phyloP scores from a whole-genome alignment of 148 eudicot species.

The Vaccinium macrocarpon region DNA sequence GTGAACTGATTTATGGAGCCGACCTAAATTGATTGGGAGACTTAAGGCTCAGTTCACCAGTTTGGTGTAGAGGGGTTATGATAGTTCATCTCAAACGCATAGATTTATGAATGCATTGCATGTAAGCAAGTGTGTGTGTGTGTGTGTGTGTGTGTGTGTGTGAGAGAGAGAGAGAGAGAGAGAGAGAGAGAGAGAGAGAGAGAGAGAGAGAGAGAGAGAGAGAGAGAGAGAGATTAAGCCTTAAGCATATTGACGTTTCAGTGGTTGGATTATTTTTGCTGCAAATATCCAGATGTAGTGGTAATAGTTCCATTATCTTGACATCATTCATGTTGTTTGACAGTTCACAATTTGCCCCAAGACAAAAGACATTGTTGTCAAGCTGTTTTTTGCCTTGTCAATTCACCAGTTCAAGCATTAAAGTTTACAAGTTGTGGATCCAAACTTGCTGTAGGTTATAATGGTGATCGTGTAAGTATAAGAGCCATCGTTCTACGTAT shows the following conservation, averaged over 20 bases:
- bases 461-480: conserved; percentile 57
- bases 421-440: conserved; percentile 54
- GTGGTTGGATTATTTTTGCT: not conserved
- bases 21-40: not conserved
- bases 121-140: not conserved
- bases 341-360: conserved; percentile 47
- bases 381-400: conserved; percentile 50
- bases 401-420: conserved; percentile 53
- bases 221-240: not conserved
- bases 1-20: not conserved
- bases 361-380: conserved; percentile 47
- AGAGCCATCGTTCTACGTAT: not conserved
- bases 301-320: not conserved
- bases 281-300: not conserved
- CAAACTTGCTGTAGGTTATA: conserved; percentile 68
- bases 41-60: not conserved
- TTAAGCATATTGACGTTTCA: not conserved
- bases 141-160: no score
- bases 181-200: not conserved
- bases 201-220: not conserved
- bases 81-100: not conserved
- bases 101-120: not conserved
- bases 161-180: not conserved
- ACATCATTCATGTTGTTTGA: conserved; percentile 4
- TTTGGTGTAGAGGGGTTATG: not conserved